These are phyloP conservation scores for Eurotiales sp. DNA, from an alignment of 2,329 filamentous ascomycete species.

Conservation along the genomic window DNA sequence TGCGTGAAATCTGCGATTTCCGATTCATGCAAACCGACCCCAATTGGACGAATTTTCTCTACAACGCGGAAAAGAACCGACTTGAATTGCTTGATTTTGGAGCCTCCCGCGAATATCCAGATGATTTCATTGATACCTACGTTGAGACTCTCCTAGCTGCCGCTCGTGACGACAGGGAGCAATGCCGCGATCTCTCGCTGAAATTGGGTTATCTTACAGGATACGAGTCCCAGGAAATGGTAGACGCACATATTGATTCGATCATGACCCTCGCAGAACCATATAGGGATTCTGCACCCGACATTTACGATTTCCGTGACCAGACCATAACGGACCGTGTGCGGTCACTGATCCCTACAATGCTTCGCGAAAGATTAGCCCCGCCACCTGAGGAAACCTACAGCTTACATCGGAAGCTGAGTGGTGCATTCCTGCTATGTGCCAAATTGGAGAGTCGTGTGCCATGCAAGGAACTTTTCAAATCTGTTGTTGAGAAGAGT, in stretches of 20 bases:
- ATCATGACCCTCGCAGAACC: conserved; percentile 90
- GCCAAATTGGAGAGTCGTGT: conserved; percentile 81
- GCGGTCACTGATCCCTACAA: conserved; percentile 80
- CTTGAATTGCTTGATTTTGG: conserved; percentile 96
- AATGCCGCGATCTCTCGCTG: conserved; percentile 66
- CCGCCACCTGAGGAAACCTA: conserved; percentile 98
- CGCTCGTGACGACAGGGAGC: conserved; percentile 61
- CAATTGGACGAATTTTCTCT: conserved; percentile 99
- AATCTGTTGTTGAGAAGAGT: conserved; percentile 24
- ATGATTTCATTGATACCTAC: conserved; percentile 75
- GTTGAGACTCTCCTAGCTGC: conserved; percentile 77
- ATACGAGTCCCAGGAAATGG: conserved; percentile 78
- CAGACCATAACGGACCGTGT: conserved; percentile 97
- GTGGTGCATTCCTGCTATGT: conserved; percentile 90
- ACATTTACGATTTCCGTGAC: conserved; percentile 84
- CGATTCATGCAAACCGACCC: conserved; percentile 98
- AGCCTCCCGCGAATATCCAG: conserved; percentile 80
- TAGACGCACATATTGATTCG: conserved; percentile 83
- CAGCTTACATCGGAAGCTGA: conserved; percentile 88
- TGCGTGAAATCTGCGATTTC: conserved; percentile 92
- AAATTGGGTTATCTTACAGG: conserved; percentile 88
- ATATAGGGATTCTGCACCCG: conserved; percentile 71
- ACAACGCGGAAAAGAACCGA: conserved; percentile 66
- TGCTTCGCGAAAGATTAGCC: conserved; percentile 82
- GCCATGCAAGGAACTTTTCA: conserved; percentile 74